Conservation (phyloP, 1,139 yeast species). For the Barnettozyma hawaiiensis region DNA sequence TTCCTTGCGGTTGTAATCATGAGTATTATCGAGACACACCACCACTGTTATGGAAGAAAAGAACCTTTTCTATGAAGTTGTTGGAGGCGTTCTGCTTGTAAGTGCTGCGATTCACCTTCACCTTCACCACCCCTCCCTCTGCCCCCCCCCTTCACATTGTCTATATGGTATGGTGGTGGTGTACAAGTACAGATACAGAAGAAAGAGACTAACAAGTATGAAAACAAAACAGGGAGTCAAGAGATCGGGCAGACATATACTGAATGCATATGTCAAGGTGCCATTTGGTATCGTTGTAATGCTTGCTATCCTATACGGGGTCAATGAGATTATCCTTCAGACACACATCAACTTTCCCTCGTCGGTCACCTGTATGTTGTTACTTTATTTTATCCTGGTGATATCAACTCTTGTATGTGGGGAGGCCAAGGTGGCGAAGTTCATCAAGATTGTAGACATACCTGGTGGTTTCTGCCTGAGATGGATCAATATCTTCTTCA, state of each 20-base stretch:
- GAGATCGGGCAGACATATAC: slow-evolving; percentile 19
- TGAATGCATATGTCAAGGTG: slow-evolving; percentile 30
- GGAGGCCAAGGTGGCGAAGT: slow-evolving; percentile 35
- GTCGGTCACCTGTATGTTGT: slow-evolving; percentile 70
- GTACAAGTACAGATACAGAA: too few species aligned
- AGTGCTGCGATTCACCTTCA: slow-evolving; percentile 4
- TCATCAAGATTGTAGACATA: slow-evolving; percentile 48
- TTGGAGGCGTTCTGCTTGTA: background rate
- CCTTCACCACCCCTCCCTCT: slow-evolving; percentile 15
- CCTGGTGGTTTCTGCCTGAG: slow-evolving; percentile 65
- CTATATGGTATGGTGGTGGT: too few species aligned
- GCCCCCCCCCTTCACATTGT: too few species aligned
- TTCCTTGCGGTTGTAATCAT: background rate
- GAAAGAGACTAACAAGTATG: slow-evolving; percentile 1
- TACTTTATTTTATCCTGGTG: slow-evolving; percentile 48
- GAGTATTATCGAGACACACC: too few species aligned
- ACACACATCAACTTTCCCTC: slow-evolving; percentile 62
- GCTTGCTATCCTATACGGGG: slow-evolving; percentile 52
- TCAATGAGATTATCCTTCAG: slow-evolving; percentile 44
- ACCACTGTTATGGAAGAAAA: background rate
- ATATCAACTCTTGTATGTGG: slow-evolving; percentile 32
- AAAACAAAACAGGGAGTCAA: slow-evolving; percentile 17
- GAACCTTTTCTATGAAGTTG: background rate
- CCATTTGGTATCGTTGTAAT: slow-evolving; percentile 36
- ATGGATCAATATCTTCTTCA: slow-evolving; percentile 76